Base-by-base conservation (phyloP, 2,329 filamentous ascomycete genomes). In the Verticillium nonalfalfae region DNA sequence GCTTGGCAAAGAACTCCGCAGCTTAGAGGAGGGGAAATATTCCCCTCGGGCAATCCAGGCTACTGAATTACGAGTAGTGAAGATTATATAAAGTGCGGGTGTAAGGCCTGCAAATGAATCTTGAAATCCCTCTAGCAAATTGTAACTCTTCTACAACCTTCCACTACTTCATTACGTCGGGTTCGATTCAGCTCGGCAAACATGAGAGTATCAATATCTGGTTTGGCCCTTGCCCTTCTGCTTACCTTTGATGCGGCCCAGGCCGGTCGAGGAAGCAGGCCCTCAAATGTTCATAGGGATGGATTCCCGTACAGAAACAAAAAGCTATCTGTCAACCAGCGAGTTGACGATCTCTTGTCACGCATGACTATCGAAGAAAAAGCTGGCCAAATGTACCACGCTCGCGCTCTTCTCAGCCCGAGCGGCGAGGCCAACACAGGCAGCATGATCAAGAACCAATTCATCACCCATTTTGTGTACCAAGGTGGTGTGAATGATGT, bases 311-410 rank as follows among this genome's bases (percentile, higher is more conserved):
- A 68, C 40, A 54, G 55, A 21, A 61, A 78, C 69, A 67, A 74
- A 1, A 72, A 70, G 0, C 69, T 74, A 7, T 72, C 74, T 40
- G 71, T 79, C 45, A 75, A 79, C 45, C 75, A 77, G 31, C 73
- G 78, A 55, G 73, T 81, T 13, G 76, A 79, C 26, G 78, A 81
- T 60, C 72, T 81, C 15, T 65, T 77, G 36, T 67, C 69, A 5
- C 74, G 77, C 11, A 81, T 81, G 79, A 79, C 75, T 0, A 60
- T 81, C 0, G 74, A 78, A 50, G 79, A 81, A 63, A 81, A 80
- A 60, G 78, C 75, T 2, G 78, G 78, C 0, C 78, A 79, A 62
- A 71, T 81, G 60, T 80, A 79, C 64, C 77, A 80, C 60, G 70
- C 71, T 21, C 72, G 72, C 60, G 61, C 75, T 35, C 67, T 61